Evolutionary conservation across 306 rosid species (phyloP).

Genomic region (Lablab purpureus): DNA sequence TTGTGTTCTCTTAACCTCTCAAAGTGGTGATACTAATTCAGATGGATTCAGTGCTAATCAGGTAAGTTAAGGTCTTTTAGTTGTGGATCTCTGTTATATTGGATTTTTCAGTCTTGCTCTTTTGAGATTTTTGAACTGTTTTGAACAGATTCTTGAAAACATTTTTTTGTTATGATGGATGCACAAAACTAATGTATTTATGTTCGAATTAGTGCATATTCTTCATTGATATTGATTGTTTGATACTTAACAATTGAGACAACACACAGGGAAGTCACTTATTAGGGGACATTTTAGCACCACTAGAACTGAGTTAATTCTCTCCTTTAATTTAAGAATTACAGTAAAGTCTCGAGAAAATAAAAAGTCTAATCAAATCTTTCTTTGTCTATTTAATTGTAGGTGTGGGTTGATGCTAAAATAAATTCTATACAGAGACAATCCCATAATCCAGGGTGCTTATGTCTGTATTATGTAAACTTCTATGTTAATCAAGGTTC

Average conservation of each 20-base stretch:
- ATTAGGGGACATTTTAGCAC: too few species aligned
- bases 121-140: too few species aligned
- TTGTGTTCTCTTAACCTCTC: not conserved
- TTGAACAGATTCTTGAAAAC: too few species aligned
- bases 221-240: too few species aligned
- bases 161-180: too few species aligned
- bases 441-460: not conserved
- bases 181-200: too few species aligned
- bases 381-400: not conserved
- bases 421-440: conserved; percentile 1
- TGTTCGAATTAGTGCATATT: too few species aligned
- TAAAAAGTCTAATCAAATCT: not conserved
- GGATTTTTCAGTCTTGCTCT: not conserved
- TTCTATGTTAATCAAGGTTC: conserved; percentile 5
- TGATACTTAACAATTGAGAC: too few species aligned
- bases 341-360: not conserved
- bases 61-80: not conserved
- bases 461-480: not conserved
- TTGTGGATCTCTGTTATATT: not conserved
- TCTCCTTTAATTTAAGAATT: not conserved
- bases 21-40: not conserved
- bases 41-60: not conserved
- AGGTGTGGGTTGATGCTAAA: not conserved
- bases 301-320: not conserved
- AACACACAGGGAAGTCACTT: too few species aligned